Base-by-base conservation (phyloP, 1,284 basidiomycete genomes). In the Vanrija pseudolonga region DNA sequence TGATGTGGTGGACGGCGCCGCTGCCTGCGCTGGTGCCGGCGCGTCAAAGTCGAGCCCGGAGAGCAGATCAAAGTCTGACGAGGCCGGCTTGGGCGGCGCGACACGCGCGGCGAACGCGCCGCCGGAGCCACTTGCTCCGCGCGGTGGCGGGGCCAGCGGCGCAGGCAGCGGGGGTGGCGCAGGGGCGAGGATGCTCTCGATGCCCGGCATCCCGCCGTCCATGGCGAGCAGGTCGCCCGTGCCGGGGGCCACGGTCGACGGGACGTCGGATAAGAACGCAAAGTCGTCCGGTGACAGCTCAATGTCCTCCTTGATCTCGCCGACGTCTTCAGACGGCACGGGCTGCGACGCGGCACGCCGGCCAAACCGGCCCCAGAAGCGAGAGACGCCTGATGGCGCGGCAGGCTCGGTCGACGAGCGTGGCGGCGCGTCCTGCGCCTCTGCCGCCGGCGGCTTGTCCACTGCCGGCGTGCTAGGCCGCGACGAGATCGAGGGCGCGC, bases 261-360 rank as follows among this genome's bases (percentile, higher is more conserved):
- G 74, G 0, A 78, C 72, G 45, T 78, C 71, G 11, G 64, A 63
- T 8, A 78, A 60, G 58, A 73, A 78, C 0, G 68, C 66, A 40
- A 78, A 75, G 50, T 76, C 75, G 51, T 71, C 72, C 4, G 65
- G 60, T 12, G 69, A 64, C 4, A 78, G 61, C 54, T 74, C 68
- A 12, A 77, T 53, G 40, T 74, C 74, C 47, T 70, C 38, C 28
- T 61, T 43, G 22, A 37, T 32, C 20, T 44, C 22, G 12, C 19
- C 24, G 0, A 20, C 18, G 36, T 46, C 23, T 6, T 23, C 38
- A 7, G 39, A 17, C 47, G 51, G 43, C 42, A 53, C 45, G 41
- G 55, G 11, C 11, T 41, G 44, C 3, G 43, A 23, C 20, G 50
- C 37, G n/a, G 40, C 26, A 15, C 49, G 39, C 5, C 55, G 42